Conservation (phyloP, 2,329 filamentous ascomycete genomes). For the Pseudopyrenochaeta lycopersici region DNA sequence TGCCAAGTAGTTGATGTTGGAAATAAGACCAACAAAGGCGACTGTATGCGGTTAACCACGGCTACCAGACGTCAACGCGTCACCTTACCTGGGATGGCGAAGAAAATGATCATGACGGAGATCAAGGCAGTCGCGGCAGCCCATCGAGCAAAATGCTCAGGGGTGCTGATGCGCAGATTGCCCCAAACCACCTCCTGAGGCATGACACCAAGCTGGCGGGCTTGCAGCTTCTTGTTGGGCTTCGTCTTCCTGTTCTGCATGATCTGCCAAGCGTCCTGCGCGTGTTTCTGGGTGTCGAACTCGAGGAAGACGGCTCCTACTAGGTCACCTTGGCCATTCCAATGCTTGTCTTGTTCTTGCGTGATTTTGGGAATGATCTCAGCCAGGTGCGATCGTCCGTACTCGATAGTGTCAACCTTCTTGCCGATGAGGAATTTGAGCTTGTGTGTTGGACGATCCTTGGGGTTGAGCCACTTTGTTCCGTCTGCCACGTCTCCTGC, state of each 20-base stretch:
- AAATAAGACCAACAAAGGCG: conserved; percentile 54
- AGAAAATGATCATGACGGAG: conserved; percentile 56
- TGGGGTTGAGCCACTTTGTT: conserved; percentile 50
- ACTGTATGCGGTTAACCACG: conserved; percentile 35
- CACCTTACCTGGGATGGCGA: conserved; percentile 49
- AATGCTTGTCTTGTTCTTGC: conserved; percentile 72
- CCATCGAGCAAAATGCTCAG: conserved; percentile 42
- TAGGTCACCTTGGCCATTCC: conserved; percentile 70
- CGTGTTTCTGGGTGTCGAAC: conserved; percentile 81
- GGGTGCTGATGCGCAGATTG: conserved; percentile 52
- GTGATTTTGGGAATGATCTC: conserved; percentile 76
- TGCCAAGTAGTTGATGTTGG: conserved; percentile 56
- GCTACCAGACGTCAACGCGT: not conserved
- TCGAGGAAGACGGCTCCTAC: conserved; percentile 86
- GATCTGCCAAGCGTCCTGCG: conserved; percentile 85
- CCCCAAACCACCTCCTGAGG: conserved; percentile 59
- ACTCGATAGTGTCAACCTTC: conserved; percentile 79
- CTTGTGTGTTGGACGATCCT: conserved; percentile 52
- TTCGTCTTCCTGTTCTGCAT: conserved; percentile 47
- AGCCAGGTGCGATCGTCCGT: conserved; percentile 77
- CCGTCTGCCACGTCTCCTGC: conserved; percentile 54
- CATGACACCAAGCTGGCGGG: conserved; percentile 54
- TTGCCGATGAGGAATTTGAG: conserved; percentile 54
- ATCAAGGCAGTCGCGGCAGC: conserved; percentile 50
- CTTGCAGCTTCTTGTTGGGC: conserved; percentile 47